Evolutionary conservation across 2,329 filamentous ascomycete genomes (phyloP), one percentile per base, ranked within the genome.

Genomic region (Trichoderma lentiforme): DNA sequence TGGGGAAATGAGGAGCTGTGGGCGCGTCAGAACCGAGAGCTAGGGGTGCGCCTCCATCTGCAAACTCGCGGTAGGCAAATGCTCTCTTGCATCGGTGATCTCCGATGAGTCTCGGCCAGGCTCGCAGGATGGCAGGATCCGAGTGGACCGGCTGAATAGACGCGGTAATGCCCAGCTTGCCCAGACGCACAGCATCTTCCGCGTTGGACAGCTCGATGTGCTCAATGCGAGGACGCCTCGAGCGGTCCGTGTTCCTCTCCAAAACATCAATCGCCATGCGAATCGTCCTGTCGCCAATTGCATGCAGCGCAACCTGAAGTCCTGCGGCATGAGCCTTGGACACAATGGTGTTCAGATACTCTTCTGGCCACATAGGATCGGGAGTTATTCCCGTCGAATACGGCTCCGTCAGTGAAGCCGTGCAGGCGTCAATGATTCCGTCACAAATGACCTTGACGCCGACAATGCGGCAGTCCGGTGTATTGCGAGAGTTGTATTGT

Each of bases 381-480:
- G 84, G 80, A 12, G 82, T 80, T 1, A 82, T 84, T 73, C 85
- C 70, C 15, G 72, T 85, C 4, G 84, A 82, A 76, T 91, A 91
- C 0, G 90, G 89, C 76, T 90, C 85, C 1, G 83, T 82, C 2
- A 92, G 79, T 0, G 86, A 88, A 0, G 90, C 90, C 1, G 90
- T 91, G 78, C 89, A 92, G 0, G 87, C 87, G 74, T 92, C 90
- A 47, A 92, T 84, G 43, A 90, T 88, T 12, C 90, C 90, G 72
- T 92, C 90, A 75, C 87, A 88, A 51, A 92, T 90, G 26, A 91
- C 79, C 76, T 92, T 92, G 78, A 91, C 85, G 5, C 90, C 90
- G 0, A 88, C 86, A 9, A 92, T 78, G 21, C 86, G 86, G 70
- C 78, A 79, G 69, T 82, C 81, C 0, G 82, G 82, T 1, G 80